Conservation (phyloP, 352 stramenopile genomes). For the Globisporangium iwayamae region DNA sequence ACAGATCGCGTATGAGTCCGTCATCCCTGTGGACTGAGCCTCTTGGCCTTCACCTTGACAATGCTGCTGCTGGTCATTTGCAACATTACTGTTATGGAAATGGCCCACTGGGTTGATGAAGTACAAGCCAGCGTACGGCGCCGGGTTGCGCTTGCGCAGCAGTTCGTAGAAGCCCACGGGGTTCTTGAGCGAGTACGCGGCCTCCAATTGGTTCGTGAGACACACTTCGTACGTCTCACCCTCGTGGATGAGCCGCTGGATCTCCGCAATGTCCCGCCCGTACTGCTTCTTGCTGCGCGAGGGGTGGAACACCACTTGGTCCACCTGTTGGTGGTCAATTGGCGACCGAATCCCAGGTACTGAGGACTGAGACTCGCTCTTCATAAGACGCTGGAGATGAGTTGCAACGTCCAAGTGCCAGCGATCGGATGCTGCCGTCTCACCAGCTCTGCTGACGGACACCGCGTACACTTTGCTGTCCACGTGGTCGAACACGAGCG, state of each 20-base stretch:
- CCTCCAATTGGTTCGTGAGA: conserved; percentile 92
- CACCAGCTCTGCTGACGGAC: conserved; percentile 24
- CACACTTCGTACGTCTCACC: conserved; percentile 97
- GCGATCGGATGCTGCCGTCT: conserved; percentile 17
- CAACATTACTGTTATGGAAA: conserved; percentile 17
- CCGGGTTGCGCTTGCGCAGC: conserved; percentile 91
- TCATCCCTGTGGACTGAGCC: conserved; percentile 3
- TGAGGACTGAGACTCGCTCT: conserved; percentile 9
- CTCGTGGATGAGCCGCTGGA: conserved; percentile 87
- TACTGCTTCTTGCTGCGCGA: conserved; percentile 77
- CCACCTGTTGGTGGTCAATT: not conserved
- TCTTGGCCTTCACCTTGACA: not conserved
- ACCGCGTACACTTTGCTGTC: conserved; percentile 78
- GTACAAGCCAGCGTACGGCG: conserved; percentile 93
- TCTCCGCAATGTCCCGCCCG: conserved; percentile 78
- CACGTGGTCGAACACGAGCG: conserved; percentile 87
- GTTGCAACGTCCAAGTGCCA: conserved; percentile 5
- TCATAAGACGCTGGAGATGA: conserved; percentile 3
- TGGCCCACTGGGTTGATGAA: conserved; percentile 48
- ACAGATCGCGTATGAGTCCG: conserved; percentile 87
- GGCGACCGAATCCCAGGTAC: not conserved
- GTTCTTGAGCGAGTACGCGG: conserved; percentile 33
- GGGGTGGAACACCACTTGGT: conserved; percentile 48
- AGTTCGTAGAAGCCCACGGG: conserved; percentile 86
- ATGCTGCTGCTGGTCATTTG: not conserved